Base-by-base conservation (phyloP, 2,329 filamentous ascomycete genomes). In the Clonostachys rhizophaga region DNA sequence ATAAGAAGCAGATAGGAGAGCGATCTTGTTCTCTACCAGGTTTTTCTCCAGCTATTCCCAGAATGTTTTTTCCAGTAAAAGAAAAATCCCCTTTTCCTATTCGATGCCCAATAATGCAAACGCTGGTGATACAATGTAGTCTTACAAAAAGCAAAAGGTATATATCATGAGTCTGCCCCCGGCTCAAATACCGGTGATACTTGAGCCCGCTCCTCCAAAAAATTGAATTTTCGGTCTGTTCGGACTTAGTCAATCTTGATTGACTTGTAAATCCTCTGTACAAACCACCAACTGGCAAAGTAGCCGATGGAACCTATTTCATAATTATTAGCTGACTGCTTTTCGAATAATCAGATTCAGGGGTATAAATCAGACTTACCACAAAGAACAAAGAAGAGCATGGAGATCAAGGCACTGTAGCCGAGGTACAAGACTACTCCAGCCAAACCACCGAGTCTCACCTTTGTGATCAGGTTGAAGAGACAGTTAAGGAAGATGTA, bases 401-500 rank as follows among this genome's bases (percentile, higher is more conserved):
- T 90, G 48, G 89, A 92, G 56, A 97, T 84, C 57, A 99, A 71
- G 30, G 85, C 83, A 55, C 89, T 95, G 73, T 99, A 99, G 30
- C 94, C 92, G 53, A 97, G 75, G 65, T 97, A 99, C 49, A 99
- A 75, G 34, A 97, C 88, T 33, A 87, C 91, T 30, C 91, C 91
- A 1, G 91, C 88, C 58, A 96, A 71, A 11, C 89, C 89, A 48
- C 87, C 85, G 54, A 97, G 86, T 58, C 86, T 91, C 49, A 97
- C 76, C 65, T 92, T 91, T 58, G 88, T 91, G 35, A 91, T 72
- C 80, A 94, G 94, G 70, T 96, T 97, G 46, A 96, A 76, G 55
- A 99, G 69, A 46, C 91, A 91, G 66, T 96, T 95, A 37, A 87
- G 71, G 66, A 97, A 97, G 42, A 99, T 91, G 63, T 97, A 99